Conservation (phyloP, 1,284 basidiomycete genomes). For the Rhodotorula sp. region DNA sequence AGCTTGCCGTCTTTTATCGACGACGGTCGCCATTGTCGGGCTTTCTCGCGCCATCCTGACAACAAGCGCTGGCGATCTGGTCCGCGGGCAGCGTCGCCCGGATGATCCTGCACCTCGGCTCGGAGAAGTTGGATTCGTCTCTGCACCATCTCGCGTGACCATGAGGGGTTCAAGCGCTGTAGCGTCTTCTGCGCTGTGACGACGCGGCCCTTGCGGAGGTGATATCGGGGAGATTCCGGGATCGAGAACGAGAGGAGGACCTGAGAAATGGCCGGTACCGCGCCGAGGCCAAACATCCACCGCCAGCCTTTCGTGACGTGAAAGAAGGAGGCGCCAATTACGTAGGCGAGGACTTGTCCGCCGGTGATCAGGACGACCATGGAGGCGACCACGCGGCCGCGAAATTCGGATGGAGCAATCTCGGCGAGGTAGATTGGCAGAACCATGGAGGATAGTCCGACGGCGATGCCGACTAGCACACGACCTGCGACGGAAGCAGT, state of each 20-base stretch:
- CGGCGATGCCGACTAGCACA: slow-evolving; percentile 51
- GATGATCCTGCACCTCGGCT: slow-evolving; percentile 51
- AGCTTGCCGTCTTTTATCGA: slow-evolving; percentile 2
- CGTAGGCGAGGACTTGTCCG: slow-evolving; percentile 49
- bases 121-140: slow-evolving; percentile 60
- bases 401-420: slow-evolving; percentile 49
- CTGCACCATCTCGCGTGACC: slow-evolving; percentile 36
- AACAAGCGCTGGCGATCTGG: slow-evolving; percentile 15
- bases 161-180: slow-evolving; percentile 58
- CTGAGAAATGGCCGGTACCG: slow-evolving; percentile 54
- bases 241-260: slow-evolving; percentile 61
- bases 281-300: slow-evolving; percentile 50
- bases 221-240: slow-evolving; percentile 72
- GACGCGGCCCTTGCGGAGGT: slow-evolving; percentile 58
- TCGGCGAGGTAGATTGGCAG: slow-evolving; percentile 52
- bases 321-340: slow-evolving; percentile 46
- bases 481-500: slow-evolving; percentile 41
- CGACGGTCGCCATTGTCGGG: slow-evolving; percentile 52
- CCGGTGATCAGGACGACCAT: slow-evolving; percentile 43
- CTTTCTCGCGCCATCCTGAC: not conserved
- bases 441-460: slow-evolving; percentile 48
- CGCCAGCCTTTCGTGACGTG: slow-evolving; percentile 48
- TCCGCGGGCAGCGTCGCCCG: slow-evolving; percentile 53
- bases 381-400: slow-evolving; percentile 51
- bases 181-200: slow-evolving; percentile 58